phyloP scores from a whole-genome alignment of 805 yeast genomes.

The Suhomyces sp. region DNA sequence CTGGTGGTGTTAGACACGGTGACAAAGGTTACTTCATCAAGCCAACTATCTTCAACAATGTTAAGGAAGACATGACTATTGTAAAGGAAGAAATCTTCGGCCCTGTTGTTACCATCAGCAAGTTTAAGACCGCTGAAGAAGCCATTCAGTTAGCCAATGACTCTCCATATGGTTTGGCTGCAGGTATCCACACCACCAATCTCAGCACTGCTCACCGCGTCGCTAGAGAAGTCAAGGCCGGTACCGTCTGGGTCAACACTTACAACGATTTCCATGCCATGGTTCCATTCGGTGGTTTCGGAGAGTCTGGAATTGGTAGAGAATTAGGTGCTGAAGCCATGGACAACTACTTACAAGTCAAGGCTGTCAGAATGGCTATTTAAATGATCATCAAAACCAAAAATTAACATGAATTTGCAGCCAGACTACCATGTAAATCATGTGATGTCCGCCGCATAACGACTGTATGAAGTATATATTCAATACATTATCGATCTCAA shows the following conservation, averaged over 20 bases:
- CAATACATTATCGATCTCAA: neutral
- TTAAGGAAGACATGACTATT: conserved; percentile 66
- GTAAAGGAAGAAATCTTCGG: conserved; percentile 93
- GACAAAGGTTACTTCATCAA: conserved; percentile 66
- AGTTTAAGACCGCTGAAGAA: conserved; percentile 80
- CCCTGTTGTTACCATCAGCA: conserved; percentile 82
- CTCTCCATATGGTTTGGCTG: conserved; percentile 82
- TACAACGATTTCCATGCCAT: conserved; percentile 83
- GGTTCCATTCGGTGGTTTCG: conserved; percentile 93
- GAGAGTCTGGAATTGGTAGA: conserved; percentile 89
- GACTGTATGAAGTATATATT: neutral
- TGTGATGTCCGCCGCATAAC: neutral
- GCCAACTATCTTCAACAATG: conserved; percentile 88
- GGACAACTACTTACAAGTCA: conserved; percentile 79
- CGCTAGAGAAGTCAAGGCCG: conserved; percentile 73
- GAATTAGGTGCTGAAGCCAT: conserved; percentile 90
- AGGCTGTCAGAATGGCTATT: conserved; percentile 67
- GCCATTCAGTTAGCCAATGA: conserved; percentile 76
- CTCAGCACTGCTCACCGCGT: conserved; percentile 74
- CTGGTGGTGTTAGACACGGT: conserved; percentile 81
- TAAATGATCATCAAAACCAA: neutral
- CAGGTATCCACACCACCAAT: conserved; percentile 82
- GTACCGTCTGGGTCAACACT: conserved; percentile 90
- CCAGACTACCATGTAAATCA: neutral
- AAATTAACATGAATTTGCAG: neutral